Evolutionary conservation across 495 filamentous ascomycete species (phyloP), one percentile per base, ranked within the genome.

Genomic region (Aspergillus coremiiformis): DNA sequence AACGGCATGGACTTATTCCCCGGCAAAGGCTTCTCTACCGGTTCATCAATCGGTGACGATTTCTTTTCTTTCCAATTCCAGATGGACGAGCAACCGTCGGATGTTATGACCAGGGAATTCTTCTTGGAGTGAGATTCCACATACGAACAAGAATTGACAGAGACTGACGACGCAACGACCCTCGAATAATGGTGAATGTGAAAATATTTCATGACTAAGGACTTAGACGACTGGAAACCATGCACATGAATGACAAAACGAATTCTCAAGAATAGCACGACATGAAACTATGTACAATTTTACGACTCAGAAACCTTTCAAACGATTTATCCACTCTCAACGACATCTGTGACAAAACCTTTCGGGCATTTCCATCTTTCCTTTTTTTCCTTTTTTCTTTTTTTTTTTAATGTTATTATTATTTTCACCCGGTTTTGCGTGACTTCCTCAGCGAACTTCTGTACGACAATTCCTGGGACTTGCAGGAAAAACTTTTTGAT

Each of bases 61-160:
- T 60, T 71, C 42, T 70, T 73, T 44, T 56, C 61, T 17, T 63
- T 68, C 22, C 63, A 68, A 47, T 68, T 68, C 44, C 62, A 64
- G 42, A 55, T 58, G 17, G 63, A 68, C 11, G 66, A 65, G 15
- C 63, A 62, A 39, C 45, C 57, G 12, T 56, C 62, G 5, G 62
- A 65, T 23, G 59, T 58, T 29, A 51, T 61, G 56, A 52, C 54
- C 9, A 39, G 54, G 26, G 61, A 61, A 35, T 64, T 61, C 44
- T 58, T 65, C 50, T 45, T 65, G 52, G 62, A 60, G 17, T 65
- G 56, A 50, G 11, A 15, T n/a, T 12, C 8, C 24, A 26, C 27
- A 14, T 46, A 27, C 19, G 58, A 64, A 35, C 19, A 14, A 1
- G 33, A 19, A 42, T 39, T 17, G 12, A 54, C 15, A 15, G 47